Base-by-base conservation (phyloP, 1,284 basidiomycete species). In the Afroboletus lepidellus region DNA sequence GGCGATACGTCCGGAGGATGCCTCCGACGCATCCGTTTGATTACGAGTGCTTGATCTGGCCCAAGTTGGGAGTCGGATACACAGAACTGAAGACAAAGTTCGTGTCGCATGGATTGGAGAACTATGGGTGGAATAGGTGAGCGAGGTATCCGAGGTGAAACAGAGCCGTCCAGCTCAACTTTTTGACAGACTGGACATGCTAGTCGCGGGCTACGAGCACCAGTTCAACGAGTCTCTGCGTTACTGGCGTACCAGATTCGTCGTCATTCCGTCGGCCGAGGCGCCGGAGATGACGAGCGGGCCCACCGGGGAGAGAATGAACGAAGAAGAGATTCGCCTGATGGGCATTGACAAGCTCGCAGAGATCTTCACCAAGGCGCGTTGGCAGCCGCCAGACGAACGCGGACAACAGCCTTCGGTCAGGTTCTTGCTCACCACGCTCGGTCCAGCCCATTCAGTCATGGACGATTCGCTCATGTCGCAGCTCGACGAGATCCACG, bases 201-300 rank as follows among this genome's bases (percentile, higher is more conserved):
- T 94, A 6, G 87, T 94, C 9, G 90, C 90, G 5, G 92, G 92
- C 2, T 92, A 94, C 58, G 90, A 92, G 65, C 84, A 85, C 47
- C 77, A 86, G 41, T 85, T 93, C 65, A 87, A 85, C 60, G 85
- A 92, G 51, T 87, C 87, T 5, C 74, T 94, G 41, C 82, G 90
- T 41, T 97, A 96, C 66, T 98, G 95, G 92, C 82, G 95, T 7
- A 97, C 94, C 0, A 81, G 95, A n/a, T 97, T 98, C 65, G 81
- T 98, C 23, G 83, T 99, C 18, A 91, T 98, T 42, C 96, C 96
- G 0, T 87, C 90, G 0, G 78, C 83, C 11, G 87, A 86, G 51
- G 78, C 80, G 32, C 90, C 84, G 8, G 74, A 71, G 41, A 70
- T 76, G 12, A 80, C 71, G 47, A 74, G 78, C 18, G 85, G 83